Evolutionary conservation across 352 stramenopile genomes (phyloP).

Genomic region (Pythium brassicae): DNA sequence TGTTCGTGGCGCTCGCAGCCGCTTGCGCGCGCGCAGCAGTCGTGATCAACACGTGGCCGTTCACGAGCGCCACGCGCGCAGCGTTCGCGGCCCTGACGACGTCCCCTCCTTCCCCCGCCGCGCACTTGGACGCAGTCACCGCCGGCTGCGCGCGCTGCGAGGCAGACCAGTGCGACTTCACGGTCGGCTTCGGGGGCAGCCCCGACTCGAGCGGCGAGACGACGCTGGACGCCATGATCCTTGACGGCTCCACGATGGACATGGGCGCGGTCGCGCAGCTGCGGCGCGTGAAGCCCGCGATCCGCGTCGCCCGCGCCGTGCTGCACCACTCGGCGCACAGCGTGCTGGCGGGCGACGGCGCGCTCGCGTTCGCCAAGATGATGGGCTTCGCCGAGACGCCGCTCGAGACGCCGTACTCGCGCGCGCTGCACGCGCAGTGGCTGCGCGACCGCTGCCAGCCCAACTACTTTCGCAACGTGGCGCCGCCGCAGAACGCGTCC

Average conservation of each 20-base stretch:
- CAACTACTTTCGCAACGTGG: conserved; percentile 88
- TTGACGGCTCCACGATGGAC: conserved; percentile 79
- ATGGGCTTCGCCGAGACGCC: conserved; percentile 83
- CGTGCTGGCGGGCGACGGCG: conserved; percentile 81
- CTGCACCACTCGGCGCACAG: conserved; percentile 89
- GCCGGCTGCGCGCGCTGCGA: conserved; percentile 76
- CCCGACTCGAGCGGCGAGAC: conserved; percentile 85
- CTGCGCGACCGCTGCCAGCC: conserved; percentile 67
- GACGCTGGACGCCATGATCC: conserved; percentile 90
- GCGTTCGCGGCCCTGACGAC: conserved; percentile 47
- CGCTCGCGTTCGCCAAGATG: conserved; percentile 87
- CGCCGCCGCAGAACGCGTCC: conserved; percentile 52
- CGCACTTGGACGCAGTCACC: conserved; percentile 60
- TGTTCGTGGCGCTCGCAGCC: not conserved
- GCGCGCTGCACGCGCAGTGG: conserved; percentile 55
- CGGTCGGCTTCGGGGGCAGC: conserved; percentile 85
- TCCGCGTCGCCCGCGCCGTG: conserved; percentile 78
- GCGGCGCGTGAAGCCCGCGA: conserved; percentile 76
- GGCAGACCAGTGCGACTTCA: conserved; percentile 85
- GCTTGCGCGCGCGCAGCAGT: conserved; percentile 21
- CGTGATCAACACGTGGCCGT: conserved; percentile 85
- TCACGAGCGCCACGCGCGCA: conserved; percentile 60
- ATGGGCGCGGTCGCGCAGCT: conserved; percentile 85
- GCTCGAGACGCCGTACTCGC: conserved; percentile 62
- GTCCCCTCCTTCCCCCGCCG: not conserved